phyloP scores from a whole-genome alignment of 495 filamentous ascomycete genomes.

The Recurvomyces mirabilis region DNA sequence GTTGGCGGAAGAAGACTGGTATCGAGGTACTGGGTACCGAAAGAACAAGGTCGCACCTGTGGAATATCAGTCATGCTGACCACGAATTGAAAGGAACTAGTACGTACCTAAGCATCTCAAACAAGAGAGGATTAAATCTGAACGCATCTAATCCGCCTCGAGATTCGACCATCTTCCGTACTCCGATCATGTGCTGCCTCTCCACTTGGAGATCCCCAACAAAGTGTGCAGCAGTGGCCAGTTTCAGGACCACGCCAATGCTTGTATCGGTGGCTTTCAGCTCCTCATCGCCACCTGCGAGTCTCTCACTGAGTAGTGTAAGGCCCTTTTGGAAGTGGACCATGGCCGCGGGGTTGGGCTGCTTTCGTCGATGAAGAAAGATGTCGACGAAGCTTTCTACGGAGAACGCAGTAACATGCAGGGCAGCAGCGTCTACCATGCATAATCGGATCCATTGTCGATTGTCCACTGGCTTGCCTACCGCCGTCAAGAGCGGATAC shows the following conservation, averaged over 20 bases:
- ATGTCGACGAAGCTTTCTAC: constrained; percentile 6
- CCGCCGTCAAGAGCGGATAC: constrained; percentile 7
- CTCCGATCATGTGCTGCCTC: constrained; percentile 4
- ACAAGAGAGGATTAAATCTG: background rate
- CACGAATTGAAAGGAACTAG: background rate
- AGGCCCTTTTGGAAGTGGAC: constrained; percentile 3
- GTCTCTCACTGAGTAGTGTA: background rate
- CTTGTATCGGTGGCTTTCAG: constrained; percentile 1
- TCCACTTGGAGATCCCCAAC: background rate
- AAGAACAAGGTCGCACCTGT: constrained; percentile 2
- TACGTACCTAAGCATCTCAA: constrained; percentile 5
- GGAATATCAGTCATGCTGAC: background rate
- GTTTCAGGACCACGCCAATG: constrained; percentile 4
- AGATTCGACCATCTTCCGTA: constrained; percentile 4
- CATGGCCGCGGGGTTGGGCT: constrained; percentile 2
- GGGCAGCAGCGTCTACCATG: constrained; percentile 4
- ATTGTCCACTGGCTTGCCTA: constrained; percentile 6
- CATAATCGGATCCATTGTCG: background rate
- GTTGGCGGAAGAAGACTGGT: constrained; percentile 8
- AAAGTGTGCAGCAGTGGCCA: constrained; percentile 7
- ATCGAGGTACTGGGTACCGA: background rate
- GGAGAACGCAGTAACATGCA: constrained; percentile 6
- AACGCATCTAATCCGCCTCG: constrained; percentile 3
- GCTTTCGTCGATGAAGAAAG: background rate
- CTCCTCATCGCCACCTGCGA: background rate